Evolutionary conservation across 208 protist genomes (phyloP).

Genomic region (Strigomonas culicis): DNA sequence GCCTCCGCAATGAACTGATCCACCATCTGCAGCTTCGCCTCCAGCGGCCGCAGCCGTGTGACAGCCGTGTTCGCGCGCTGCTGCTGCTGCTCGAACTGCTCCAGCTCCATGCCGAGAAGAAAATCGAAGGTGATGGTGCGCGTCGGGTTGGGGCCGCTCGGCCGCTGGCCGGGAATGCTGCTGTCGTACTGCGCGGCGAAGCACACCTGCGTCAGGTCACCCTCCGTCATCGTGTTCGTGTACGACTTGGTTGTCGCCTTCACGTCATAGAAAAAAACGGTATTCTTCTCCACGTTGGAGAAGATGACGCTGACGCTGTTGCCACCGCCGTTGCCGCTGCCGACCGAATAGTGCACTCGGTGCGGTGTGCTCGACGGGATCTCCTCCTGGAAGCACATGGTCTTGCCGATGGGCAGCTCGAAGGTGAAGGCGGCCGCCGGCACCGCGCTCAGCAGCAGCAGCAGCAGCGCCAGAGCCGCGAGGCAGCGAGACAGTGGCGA

Average conservation of each 20-base stretch:
- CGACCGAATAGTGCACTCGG: slow-evolving; percentile 44
- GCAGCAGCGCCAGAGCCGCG: slow-evolving; percentile 5
- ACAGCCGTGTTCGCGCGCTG: slow-evolving; percentile 68
- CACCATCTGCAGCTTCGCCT: slow-evolving; percentile 83
- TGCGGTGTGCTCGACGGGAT: slow-evolving; percentile 59
- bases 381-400: slow-evolving; percentile 78
- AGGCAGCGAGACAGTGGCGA: background rate
- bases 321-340: slow-evolving; percentile 34
- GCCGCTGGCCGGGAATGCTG: slow-evolving; percentile 8
- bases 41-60: slow-evolving; percentile 90
- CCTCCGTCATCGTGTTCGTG: slow-evolving; percentile 19
- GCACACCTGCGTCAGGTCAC: slow-evolving; percentile 76
- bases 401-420: slow-evolving; percentile 39
- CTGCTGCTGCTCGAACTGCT: too few relatives aligned
- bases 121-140: slow-evolving; percentile 35
- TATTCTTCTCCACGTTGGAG: slow-evolving; percentile 11
- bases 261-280: slow-evolving; percentile 15
- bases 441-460: slow-evolving; percentile 11
- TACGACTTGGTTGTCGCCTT: slow-evolving; percentile 28
- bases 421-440: slow-evolving; percentile 35
- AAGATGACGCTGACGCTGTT: slow-evolving; percentile 61
- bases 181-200: slow-evolving; percentile 31
- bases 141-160: slow-evolving; percentile 23
- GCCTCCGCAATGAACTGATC: slow-evolving; percentile 81
- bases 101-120: too few relatives aligned